Evolutionary conservation across 345 rosid genomes (phyloP), one percentile per base, ranked within the genome.

Genomic region (Erysimum cheiranthoides): DNA sequence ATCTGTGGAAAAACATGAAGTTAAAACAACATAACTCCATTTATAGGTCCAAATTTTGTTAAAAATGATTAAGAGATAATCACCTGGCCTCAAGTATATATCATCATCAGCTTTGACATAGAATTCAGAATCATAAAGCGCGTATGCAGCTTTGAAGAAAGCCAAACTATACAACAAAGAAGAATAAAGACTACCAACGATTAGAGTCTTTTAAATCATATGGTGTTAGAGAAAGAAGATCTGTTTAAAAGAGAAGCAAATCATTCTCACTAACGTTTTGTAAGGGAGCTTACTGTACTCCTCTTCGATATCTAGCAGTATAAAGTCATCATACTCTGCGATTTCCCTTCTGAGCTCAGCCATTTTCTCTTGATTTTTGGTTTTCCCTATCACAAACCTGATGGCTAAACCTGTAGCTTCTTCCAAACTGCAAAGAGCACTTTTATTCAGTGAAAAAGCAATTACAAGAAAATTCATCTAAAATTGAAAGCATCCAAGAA

Each of bases 41-140:
- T 28, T 10, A 61, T 25, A 52, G 54, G 30, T 38, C 63, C 40
- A 70, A 9, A 39, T 10, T 3, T 27, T 67, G 3, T 61, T 13
- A 35, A 5, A 31, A 56, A 31, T 34, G 28, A 30, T 43, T 43
- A 28, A 76, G 78, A 78, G 54, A 31, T 25, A 50, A 11, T 75
- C 54, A 92, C 97, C 97, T 83, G 97, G 97, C 66, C 96, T 86
- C 78, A 89, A 81, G 62, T 89, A 92, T 69, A 92, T 84, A 67
- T 92, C 96, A 80, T 92, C 97, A 70, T 92, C 97, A 54, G 93
- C 97, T 84, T 92, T 92, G 38, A 92, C 93, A 30, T 88, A 92
- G 78, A 92, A 92, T 32, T 89, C 91, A 0, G 96, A 73, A 82
- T 92, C 92, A 74, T 63, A 92, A 58, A 92, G 90, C 1, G 90